These are phyloP conservation scores for Candida awuae DNA, from an alignment of 805 yeast species.

Conservation along the genomic window DNA sequence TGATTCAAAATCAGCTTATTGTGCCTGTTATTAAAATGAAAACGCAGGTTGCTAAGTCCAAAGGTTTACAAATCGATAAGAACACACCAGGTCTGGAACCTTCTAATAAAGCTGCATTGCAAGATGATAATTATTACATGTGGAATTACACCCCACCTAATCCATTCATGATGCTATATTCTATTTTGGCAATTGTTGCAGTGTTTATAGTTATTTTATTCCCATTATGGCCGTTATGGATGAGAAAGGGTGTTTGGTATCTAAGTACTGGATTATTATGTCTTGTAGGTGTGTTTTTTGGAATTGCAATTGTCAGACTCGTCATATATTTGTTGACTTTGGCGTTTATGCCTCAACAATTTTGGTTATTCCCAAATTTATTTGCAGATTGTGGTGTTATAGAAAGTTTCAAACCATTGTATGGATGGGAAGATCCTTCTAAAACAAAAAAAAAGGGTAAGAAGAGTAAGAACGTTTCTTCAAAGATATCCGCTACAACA, in stretches of 20 bases:
- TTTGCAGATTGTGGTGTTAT: constrained; percentile 92
- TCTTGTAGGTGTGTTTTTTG: constrained; percentile 66
- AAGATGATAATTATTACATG: constrained; percentile 64
- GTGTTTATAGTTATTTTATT: constrained; percentile 61
- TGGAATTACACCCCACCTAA: constrained; percentile 78
- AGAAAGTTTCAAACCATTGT: constrained; percentile 87
- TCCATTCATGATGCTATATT: constrained; percentile 53
- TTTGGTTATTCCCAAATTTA: constrained; percentile 94
- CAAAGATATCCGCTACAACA: background rate
- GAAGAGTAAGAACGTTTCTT: background rate
- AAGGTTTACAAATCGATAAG: constrained; percentile 55
- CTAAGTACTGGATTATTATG: constrained; percentile 70
- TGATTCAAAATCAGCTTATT: constrained; percentile 68
- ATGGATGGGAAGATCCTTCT: constrained; percentile 56
- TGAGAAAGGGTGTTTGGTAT: constrained; percentile 90
- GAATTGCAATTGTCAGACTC: constrained; percentile 69
- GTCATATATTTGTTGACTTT: constrained; percentile 56
- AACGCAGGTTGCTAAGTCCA: constrained; percentile 54
- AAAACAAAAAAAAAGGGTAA: constrained; percentile 15
- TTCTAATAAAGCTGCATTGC: constrained; percentile 48
- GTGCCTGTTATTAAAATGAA: constrained; percentile 71
- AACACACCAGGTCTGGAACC: constrained; percentile 52
- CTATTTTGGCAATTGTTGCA: constrained; percentile 57
- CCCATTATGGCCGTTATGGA: constrained; percentile 91
- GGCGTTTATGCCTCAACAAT: constrained; percentile 56